Base-by-base conservation (phyloP, 2,329 filamentous ascomycete genomes). In the Colletotrichum nymphaeae region DNA sequence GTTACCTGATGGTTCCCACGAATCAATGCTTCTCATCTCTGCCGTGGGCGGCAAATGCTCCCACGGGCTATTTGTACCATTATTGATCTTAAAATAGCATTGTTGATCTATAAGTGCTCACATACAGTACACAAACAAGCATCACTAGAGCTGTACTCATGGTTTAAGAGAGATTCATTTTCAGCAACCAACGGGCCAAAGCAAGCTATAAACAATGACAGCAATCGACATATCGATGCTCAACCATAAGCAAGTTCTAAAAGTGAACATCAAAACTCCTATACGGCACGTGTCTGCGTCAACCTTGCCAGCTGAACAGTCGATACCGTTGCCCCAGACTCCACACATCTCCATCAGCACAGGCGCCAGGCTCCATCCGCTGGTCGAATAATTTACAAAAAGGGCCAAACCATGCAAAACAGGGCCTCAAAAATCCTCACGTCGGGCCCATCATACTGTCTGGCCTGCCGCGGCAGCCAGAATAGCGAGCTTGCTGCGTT, bases 401-500 rank as follows among this genome's bases (percentile, higher is more conserved):
- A 32, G 30, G 62, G 6, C 30, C 30, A 55, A 22, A n/a, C 26
- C 26, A n/a, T 60, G 68, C 63, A 32, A 60, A 30, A 24, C 1
- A 26, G 42, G 19, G 42, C 3, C 42, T 22, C 6, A 16, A 22
- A 26, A 26, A 35, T 6, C 7, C 19, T 1, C n/a, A 8, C 14
- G 19, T 30, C 32, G 8, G 16, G 42, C 42, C 46, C 19, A 37
- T 30, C 63, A 73, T 9, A 30, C 49, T n/a, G 62, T 60, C 26
- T 68, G 59, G n/a, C 59, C 37, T 12, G 53, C 62, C 57, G 30
- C 32, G 26, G 57, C 63, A 56, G 68, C 26, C 59, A 58, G 24
- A 26, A 49, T 65, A 67, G 73, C 69, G 5, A 72, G 63, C 53
- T 82, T 81, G 78, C 85, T 87, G 22, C 80, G 83, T 49, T 84